phyloP scores from a whole-genome alignment of 306 rosid species.

The Vicia sativa region DNA sequence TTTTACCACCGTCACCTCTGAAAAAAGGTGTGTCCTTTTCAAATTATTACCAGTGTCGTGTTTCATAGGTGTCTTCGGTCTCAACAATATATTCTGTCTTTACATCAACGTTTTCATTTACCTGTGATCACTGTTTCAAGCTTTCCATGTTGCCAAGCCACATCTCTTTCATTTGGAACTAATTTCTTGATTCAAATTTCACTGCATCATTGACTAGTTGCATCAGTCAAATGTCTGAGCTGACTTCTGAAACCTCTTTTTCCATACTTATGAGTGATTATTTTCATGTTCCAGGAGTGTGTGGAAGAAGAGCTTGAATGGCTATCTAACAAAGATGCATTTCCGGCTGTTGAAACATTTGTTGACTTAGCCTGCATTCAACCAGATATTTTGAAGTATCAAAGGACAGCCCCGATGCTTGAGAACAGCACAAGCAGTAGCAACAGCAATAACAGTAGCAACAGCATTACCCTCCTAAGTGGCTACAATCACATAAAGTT shows the following conservation, averaged over 20 bases:
- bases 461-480: conserved; percentile 48
- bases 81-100: conserved; percentile 3
- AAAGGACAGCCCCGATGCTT: conserved; percentile 49
- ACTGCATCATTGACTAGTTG: conserved; percentile 4
- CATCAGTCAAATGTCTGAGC: conserved; percentile 6
- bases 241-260: conserved; percentile 26
- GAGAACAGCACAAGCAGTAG: conserved; percentile 56
- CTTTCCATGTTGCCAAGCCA: conserved; percentile 28
- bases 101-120: conserved; percentile 11
- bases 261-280: not conserved
- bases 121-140: conserved; percentile 33
- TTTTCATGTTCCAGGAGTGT: conserved; percentile 44
- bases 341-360: conserved; percentile 70
- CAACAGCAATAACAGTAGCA: conserved; percentile 50
- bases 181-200: conserved; percentile 22
- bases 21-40: too few relatives aligned
- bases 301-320: conserved; percentile 87
- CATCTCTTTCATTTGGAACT: not conserved
- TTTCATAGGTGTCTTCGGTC: not conserved
- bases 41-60: too few relatives aligned
- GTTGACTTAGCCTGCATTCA: conserved; percentile 46
- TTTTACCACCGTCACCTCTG: too few relatives aligned
- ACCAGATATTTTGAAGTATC: conserved; percentile 44
- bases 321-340: conserved; percentile 81
- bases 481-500: conserved; percentile 56